Evolutionary conservation across 345 rosid genomes (phyloP), one percentile per base, ranked within the genome.

Genomic region (thale cress (Arabidopsis thaliana)): DNA sequence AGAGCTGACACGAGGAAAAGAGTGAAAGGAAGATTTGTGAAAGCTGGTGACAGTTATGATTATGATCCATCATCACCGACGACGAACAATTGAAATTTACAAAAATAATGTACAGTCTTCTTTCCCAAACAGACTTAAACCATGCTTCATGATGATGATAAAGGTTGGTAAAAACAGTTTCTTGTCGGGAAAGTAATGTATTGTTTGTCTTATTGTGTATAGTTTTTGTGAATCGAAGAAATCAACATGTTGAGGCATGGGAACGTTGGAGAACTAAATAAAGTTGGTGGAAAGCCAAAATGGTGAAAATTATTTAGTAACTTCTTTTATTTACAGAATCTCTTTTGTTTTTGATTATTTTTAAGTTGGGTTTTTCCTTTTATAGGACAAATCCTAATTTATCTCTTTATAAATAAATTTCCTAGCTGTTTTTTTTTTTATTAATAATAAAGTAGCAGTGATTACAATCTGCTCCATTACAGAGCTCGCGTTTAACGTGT

Each of bases 1-100:
- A 89, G 98, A 78, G 98, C 98, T 32, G 96, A 93, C 66, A 88
- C 93, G 7, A 89, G 98, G 78, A 93, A 88, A 74, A 83, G 97
- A 10, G 98, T 88, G 71, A 93, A 93, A 78, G 98, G 97, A 30
- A 85, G 97, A 83, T 93, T 93, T 78, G 97, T 93, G 71, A 91
- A 93, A 83, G 90, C 93, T 4, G 93, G 96, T 11, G 98, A 93
- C 77, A 80, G 78, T 11, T 85, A 87, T 74, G 98, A 89, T 55
- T 85, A 85, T 74, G 93, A 91, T 46, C 96, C 96, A 75, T 82
- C 83, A 60, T 72, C 78, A 59, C 41, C 60, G 13, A 1, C 52
- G 7, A 51, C 25, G 16, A 66, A 67, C 55, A 44, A 67, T 2
- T 57, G 28, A 69, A 49, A 12, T 25, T 30, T 34, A 33, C 7